Conservation (phyloP, 2,329 filamentous ascomycete genomes). For the Hypoxylon sp. region DNA sequence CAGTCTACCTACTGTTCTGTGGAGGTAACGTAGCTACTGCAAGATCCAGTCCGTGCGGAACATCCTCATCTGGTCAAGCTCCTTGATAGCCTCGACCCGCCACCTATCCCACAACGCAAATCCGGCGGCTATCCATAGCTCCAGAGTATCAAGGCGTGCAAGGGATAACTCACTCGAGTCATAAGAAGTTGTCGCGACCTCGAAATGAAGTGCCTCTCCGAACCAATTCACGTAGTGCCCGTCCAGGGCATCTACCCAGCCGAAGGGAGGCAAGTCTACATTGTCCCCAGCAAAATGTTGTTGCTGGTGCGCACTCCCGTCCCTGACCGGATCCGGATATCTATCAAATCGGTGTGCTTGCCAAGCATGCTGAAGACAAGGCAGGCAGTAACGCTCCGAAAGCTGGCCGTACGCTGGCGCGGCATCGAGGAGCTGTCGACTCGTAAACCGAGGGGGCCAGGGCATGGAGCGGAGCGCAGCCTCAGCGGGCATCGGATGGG, state of each 20-base stretch:
- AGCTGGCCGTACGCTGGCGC: no score
- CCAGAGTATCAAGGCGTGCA: not conserved
- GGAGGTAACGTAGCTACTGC: not conserved
- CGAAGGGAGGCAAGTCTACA: slow-evolving; percentile 9
- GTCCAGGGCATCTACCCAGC: slow-evolving; percentile 14
- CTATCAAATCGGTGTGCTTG: no score
- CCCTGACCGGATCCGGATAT: no score
- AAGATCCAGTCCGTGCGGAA: slow-evolving; percentile 10
- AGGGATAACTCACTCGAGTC: not conserved
- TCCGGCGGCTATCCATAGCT: slow-evolving; percentile 9
- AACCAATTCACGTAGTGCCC: slow-evolving; percentile 8
- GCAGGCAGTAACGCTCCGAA: no score
- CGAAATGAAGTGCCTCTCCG: slow-evolving; percentile 9
- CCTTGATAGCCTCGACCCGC: slow-evolving; percentile 7
- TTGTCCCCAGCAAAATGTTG: slow-evolving; percentile 5
- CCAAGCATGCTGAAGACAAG: no score
- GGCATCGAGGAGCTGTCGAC: no score
- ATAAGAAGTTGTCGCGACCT: not conserved
- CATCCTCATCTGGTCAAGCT: slow-evolving; percentile 7
- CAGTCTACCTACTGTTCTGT: not conserved
- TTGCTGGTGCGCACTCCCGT: not conserved
- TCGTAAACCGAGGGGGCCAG: not conserved
- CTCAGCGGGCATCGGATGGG: not conserved
- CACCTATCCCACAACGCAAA: slow-evolving; percentile 16
- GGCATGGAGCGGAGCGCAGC: not conserved